These are phyloP conservation scores for Quercus phellos DNA, from an alignment of 331 rosid genomes.

Conservation along the genomic window DNA sequence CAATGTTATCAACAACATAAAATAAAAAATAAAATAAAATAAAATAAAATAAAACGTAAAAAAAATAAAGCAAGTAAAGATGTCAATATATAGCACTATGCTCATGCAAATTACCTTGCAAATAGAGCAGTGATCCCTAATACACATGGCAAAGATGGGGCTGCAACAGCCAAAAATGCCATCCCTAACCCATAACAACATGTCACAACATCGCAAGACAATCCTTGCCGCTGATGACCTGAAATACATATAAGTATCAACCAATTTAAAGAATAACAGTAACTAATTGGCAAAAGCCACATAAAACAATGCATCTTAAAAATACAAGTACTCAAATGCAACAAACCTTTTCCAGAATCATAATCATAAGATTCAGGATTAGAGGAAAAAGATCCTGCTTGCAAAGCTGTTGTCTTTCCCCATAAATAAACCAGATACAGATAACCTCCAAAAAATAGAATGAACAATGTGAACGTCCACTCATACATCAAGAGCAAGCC, in stretches of 20 bases:
- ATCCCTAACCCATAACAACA: constrained; percentile 80
- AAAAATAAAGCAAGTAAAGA: background rate
- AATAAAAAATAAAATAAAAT: too few relatives aligned
- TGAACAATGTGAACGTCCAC: constrained; percentile 84
- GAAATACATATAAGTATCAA: constrained; percentile 16
- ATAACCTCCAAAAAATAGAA: constrained; percentile 72
- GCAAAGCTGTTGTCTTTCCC: constrained; percentile 63
- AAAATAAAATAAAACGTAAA: background rate
- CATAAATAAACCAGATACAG: constrained; percentile 61
- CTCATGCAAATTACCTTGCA: constrained; percentile 44
- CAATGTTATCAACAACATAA: background rate
- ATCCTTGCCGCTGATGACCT: constrained; percentile 78
- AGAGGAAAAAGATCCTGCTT: constrained; percentile 40
- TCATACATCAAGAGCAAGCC: constrained; percentile 95
- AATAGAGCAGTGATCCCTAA: constrained; percentile 91
- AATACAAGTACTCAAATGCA: constrained; percentile 4
- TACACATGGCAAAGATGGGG: constrained; percentile 82
- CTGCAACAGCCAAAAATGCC: constrained; percentile 77
- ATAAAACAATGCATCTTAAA: background rate
- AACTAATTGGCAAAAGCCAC: background rate
- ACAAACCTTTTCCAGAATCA: constrained; percentile 78
- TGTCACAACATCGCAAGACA: constrained; percentile 50
- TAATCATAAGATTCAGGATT: constrained; percentile 48
- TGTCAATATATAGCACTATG: background rate
- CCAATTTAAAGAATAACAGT: background rate